These are phyloP conservation scores for Capsicum rhomboideum DNA, from an alignment of 257 asterid genomes.

Conservation along the genomic window DNA sequence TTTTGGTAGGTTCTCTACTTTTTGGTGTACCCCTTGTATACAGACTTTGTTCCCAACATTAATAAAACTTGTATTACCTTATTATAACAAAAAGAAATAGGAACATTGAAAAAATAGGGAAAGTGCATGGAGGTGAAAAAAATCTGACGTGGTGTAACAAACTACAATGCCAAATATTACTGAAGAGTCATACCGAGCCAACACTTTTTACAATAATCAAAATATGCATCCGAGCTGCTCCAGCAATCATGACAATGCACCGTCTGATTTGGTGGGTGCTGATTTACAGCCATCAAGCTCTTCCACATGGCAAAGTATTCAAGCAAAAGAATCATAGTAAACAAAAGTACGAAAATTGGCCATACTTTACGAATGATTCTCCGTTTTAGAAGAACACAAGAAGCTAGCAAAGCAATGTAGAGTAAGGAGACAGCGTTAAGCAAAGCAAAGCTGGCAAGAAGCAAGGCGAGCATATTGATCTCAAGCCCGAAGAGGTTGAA, in stretches of 20 bases:
- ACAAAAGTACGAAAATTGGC: constrained; percentile 68
- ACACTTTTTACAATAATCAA: constrained; percentile 60
- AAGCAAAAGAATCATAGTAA: constrained; percentile 69
- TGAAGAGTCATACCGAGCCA: constrained; percentile 78
- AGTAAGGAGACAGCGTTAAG: constrained; percentile 75
- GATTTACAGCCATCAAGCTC: constrained; percentile 40
- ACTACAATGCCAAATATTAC: neutral
- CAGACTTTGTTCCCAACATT: neutral
- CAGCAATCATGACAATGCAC: constrained; percentile 89
- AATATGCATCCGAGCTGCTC: constrained; percentile 52
- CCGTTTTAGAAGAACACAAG: constrained; percentile 77
- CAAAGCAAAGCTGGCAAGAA: constrained; percentile 89
- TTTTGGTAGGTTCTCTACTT: neutral
- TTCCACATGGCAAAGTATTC: constrained; percentile 90
- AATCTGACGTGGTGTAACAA: neutral
- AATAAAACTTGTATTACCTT: neutral
- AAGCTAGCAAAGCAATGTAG: constrained; percentile 71
- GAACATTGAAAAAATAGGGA: neutral
- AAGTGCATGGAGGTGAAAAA: neutral
- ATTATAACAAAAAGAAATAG: neutral
- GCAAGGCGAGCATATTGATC: constrained; percentile 82
- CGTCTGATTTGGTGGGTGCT: constrained; percentile 21
- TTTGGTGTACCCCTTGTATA: neutral
- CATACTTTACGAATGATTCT: constrained; percentile 70
- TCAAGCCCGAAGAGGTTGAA: constrained; percentile 97